Conservation (phyloP, 495 filamentous ascomycete species). For the Lophiostoma macrostomum region DNA sequence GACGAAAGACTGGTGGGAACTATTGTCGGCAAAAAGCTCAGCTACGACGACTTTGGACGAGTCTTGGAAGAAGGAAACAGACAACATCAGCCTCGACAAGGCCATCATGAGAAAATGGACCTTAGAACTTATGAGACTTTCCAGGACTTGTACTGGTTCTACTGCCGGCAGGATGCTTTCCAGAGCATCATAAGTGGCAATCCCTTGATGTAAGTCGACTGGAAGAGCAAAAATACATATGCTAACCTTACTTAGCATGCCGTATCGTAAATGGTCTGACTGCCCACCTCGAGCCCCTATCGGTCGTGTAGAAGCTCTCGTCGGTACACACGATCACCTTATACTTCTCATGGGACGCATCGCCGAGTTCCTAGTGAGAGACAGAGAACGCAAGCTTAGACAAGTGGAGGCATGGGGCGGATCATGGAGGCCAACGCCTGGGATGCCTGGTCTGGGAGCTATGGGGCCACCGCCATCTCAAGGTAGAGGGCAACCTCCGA, state of each 20-base stretch:
- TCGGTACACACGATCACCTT: constrained; percentile 82
- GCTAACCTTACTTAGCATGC: constrained; percentile 54
- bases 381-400: constrained; percentile 73
- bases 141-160: constrained; percentile 96
- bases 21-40: constrained; percentile 38
- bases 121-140: constrained; percentile 65
- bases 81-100: constrained; percentile 2
- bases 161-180: constrained; percentile 84
- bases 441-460: constrained; percentile 36
- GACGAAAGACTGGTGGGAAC: constrained; percentile 39
- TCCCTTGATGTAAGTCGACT: constrained; percentile 74
- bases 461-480: constrained; percentile 29
- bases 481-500: constrained; percentile 30
- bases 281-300: constrained; percentile 80
- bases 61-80: constrained; percentile 18
- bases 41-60: constrained; percentile 37
- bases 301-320: constrained; percentile 74
- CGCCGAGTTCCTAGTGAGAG: constrained; percentile 75
- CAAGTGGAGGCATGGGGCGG: constrained; percentile 52
- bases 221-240: too few relatives aligned
- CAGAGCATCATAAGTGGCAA: constrained; percentile 89
- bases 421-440: constrained; percentile 57
- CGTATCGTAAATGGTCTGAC: constrained; percentile 74
- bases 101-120: constrained; percentile 28
- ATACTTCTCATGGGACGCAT: constrained; percentile 78